phyloP scores from a whole-genome alignment of 1,284 basidiomycete genomes.

The Rhodotorula sp. region DNA sequence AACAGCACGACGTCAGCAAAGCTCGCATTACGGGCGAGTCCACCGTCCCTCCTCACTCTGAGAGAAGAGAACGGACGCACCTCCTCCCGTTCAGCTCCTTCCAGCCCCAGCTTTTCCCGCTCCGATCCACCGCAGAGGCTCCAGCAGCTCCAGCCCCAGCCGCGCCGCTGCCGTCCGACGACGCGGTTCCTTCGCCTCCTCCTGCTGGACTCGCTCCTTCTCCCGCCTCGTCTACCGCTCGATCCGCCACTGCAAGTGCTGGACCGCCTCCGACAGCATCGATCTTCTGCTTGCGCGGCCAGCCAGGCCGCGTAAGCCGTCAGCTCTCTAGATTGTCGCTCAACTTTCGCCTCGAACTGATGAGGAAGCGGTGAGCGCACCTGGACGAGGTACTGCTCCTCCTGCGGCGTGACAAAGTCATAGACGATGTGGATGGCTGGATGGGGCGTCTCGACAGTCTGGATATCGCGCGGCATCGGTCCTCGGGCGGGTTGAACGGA shows the following conservation, averaged over 20 bases:
- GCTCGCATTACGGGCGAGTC: neutral
- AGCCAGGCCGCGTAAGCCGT: accelerated
- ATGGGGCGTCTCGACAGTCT: conserved; percentile 1
- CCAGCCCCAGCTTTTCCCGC: conserved; percentile 31
- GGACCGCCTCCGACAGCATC: conserved; percentile 14
- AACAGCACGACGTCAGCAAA: neutral
- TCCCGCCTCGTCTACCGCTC: neutral
- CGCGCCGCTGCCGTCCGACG: neutral
- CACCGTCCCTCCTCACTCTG: too few relatives aligned
- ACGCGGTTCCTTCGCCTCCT: neutral
- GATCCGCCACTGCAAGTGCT: neutral
- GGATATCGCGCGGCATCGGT: neutral
- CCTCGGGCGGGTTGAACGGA: too few relatives aligned
- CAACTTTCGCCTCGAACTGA: neutral
- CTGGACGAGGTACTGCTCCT: conserved; percentile 25
- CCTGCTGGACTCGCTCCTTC: neutral
- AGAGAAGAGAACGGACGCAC: neutral
- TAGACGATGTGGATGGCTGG: conserved; percentile 24
- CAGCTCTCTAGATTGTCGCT: neutral
- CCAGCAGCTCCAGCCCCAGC: neutral
- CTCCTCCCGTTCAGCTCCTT: conserved; percentile 31
- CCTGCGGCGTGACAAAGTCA: conserved; percentile 23
- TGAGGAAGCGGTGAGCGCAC: conserved; percentile 6
- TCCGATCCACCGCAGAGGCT: too few relatives aligned
- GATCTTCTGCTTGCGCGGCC: conserved; percentile 15